Base-by-base conservation (phyloP, 2,329 filamentous ascomycete genomes). In the Curvularia eragrostidis region DNA sequence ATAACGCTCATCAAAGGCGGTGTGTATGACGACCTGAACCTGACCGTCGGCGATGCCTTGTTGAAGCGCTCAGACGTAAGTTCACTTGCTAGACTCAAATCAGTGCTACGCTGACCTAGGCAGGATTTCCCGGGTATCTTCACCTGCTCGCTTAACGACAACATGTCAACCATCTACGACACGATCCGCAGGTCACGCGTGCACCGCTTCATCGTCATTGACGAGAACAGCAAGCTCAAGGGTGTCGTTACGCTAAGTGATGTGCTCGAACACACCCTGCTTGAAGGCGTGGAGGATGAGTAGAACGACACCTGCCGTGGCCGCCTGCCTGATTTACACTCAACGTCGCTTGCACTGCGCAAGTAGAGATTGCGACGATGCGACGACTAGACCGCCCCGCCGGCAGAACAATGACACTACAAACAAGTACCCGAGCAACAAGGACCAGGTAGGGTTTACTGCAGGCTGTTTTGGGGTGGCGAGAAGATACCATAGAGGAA, bases 1-100 rank as follows among this genome's bases (percentile, higher is more conserved):
- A 97, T 99, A 67, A 90, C 93, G 0, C 88, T 97, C 69, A 96
- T 99, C 79, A 96, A 96, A 78, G 93, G 92, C 21, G 93, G 93
- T 19, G 88, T 88, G 34, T 98, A 98, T 72, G 95, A 98, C 64
- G 94, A 97, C 66, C 82, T 99, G 55, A 88, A 90, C 58, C 86
- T 93, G 19, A 91, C 86, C 6, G 91, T 98, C 4, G 95, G 94
- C 42, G 93, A 97, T 62, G 94, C 94, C 2, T 81, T 98, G 54
- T 88, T 91, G 68, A 96, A 91, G 76, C 87, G 94, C 61, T 87
- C 91, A 12, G 91, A 96, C 51, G 86, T 89, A 79, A 63, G 81
- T 76, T 76, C 5, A 7, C 3, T 10, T 15, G 24, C 18, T 32
- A 7, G 28, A 21, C 8, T n/a, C 26, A 13, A 10, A 28, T 1